Evolutionary conservation across 345 rosid genomes (phyloP).

Genomic region (Sonneratia caseolaris): DNA sequence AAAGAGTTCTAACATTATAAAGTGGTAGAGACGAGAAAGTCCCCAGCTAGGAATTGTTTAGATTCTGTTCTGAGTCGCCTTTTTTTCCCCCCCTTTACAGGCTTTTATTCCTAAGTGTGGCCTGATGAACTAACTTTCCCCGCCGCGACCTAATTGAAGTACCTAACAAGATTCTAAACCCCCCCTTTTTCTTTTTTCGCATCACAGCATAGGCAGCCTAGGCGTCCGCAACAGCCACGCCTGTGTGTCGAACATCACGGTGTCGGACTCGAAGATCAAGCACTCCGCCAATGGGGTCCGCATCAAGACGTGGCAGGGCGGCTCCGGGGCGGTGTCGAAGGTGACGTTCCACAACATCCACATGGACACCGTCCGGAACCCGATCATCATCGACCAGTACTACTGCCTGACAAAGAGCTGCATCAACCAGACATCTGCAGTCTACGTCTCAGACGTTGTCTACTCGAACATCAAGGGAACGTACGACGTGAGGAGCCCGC

Average conservation of each 20-base stretch:
- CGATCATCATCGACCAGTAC: conserved; percentile 83
- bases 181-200: not conserved
- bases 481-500: conserved; percentile 69
- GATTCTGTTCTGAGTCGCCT: not conserved
- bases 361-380: conserved; percentile 78
- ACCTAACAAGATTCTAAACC: not conserved
- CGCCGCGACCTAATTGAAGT: not conserved
- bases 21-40: conserved; percentile 6
- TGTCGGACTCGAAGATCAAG: conserved; percentile 67
- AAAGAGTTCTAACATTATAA: too few species aligned
- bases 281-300: conserved; percentile 73
- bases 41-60: not conserved
- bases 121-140: not conserved
- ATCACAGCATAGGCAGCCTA: conserved; percentile 79
- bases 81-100: conserved; percentile 1
- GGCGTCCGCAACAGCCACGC: conserved; percentile 81
- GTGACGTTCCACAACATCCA: conserved; percentile 70
- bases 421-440: conserved; percentile 70
- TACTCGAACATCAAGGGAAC: conserved; percentile 82
- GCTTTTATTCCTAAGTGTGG: not conserved
- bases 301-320: conserved; percentile 99
- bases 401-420: conserved; percentile 75
- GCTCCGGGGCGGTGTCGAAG: conserved; percentile 74
- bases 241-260: conserved; percentile 83
- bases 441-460: conserved; percentile 49